These are phyloP conservation scores for Middelhovenomyces tepae DNA, from an alignment of 805 yeast genomes.

Conservation along the genomic window DNA sequence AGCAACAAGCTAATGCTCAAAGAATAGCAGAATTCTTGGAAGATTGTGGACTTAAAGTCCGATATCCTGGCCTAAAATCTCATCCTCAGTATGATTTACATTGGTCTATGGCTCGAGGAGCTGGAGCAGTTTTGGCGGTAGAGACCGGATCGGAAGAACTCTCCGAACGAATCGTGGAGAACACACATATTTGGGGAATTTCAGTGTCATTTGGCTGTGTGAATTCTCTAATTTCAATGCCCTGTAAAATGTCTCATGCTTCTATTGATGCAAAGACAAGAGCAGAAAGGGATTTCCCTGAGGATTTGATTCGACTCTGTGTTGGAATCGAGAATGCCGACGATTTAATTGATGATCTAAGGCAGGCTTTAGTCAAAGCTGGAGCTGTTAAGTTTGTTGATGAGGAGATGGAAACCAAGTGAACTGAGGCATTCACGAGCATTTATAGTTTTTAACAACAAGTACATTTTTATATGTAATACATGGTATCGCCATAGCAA, in stretches of 20 bases:
- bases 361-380: constrained; percentile 56
- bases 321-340: constrained; percentile 81
- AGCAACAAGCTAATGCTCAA: constrained; percentile 76
- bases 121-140: constrained; percentile 82
- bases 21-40: constrained; percentile 68
- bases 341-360: constrained; percentile 76
- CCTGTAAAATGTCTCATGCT: constrained; percentile 96
- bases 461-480: too few species aligned
- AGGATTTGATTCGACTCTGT: constrained; percentile 82
- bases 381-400: constrained; percentile 37
- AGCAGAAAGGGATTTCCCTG: constrained; percentile 83
- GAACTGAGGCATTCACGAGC: constrained; percentile 3
- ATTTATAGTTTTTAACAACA: too few species aligned
- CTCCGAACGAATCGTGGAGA: constrained; percentile 66
- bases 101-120: constrained; percentile 66
- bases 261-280: constrained; percentile 83
- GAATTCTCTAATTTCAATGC: constrained; percentile 84
- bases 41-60: constrained; percentile 59
- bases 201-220: constrained; percentile 95
- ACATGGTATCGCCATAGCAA: too few species aligned
- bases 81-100: constrained; percentile 82
- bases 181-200: constrained; percentile 70
- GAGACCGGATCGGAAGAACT: constrained; percentile 70
- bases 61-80: constrained; percentile 75
- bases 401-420: constrained; percentile 5